Evolutionary conservation across 768 basidiomycete genomes (phyloP), one percentile per base, ranked within the genome.

Genomic region (Kwoniella shandongensis): DNA sequence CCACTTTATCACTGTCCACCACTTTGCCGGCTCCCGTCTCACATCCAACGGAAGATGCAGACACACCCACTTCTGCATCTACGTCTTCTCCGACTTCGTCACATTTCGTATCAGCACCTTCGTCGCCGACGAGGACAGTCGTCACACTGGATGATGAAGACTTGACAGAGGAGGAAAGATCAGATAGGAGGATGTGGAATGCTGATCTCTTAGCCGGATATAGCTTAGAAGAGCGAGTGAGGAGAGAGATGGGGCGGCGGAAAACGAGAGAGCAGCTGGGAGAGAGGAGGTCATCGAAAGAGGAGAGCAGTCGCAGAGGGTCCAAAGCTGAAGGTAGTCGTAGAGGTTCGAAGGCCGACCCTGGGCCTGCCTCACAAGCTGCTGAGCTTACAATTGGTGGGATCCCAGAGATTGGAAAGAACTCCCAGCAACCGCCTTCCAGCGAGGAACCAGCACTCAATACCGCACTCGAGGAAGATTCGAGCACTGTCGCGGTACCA

Each of bases 191-290:
- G 26, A 29, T 59, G 39, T 73, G 72, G 72, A 73, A 73, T 44
- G 60, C 59, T n/a, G 72, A 73, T 63, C 46, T 73, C 12, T 53
- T 70, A 42, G 66, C 72, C 12, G 72, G 72, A 23, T 70, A 73
- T 52, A 63, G 45, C 12, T 47, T 73, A n/a, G 65, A 59, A 44
- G 66, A 73, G 39, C 49, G 72, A 46, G 69, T 73, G 1, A 20
- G 44, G 35, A 57, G 72, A 49, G 72, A 73, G 47, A 54, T 56
- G 6, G 63, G 42, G 13, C 63, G 71, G 39, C 22, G 59, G 45
- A 55, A 32, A 29, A 27, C 32, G 15, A 65, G 61, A 36, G 60
- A 56, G 29, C 55, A 58, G 42, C 42, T 17, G 32, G 32, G 32
- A 32, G 7, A 6, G 13, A 13, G 32, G 13, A 32, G 32, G 13